These are phyloP conservation scores for Abrus pulchellus DNA, from an alignment of 306 rosid species.

Conservation along the genomic window DNA sequence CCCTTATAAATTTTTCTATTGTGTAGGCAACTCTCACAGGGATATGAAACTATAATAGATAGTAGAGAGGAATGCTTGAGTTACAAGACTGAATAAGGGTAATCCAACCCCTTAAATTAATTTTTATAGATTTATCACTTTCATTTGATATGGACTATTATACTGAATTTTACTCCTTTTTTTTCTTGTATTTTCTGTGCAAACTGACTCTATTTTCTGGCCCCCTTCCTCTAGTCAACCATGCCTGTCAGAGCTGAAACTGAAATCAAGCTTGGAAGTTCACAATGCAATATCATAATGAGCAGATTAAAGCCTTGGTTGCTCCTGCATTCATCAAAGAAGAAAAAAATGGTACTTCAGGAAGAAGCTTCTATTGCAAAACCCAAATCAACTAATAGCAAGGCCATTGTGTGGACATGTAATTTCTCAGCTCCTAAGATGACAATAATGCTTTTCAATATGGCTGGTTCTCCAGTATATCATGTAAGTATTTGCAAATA, in stretches of 20 bases:
- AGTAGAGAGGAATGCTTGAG: neutral
- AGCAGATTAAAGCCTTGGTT: conserved; percentile 84
- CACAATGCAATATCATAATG: conserved; percentile 75
- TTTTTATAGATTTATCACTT: conserved; percentile 7
- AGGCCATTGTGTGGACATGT: conserved; percentile 79
- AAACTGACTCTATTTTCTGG: conserved; percentile 35
- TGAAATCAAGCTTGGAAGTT: conserved; percentile 84
- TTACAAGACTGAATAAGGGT: neutral
- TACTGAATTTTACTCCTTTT: neutral
- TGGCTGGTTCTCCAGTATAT: conserved; percentile 71
- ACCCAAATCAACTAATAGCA: conserved; percentile 67
- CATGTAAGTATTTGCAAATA: conserved; percentile 67
- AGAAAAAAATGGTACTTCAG: conserved; percentile 77
- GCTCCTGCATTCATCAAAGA: conserved; percentile 68
- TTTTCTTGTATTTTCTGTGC: conserved; percentile 30
- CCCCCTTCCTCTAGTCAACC: conserved; percentile 60
- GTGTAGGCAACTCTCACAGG: neutral
- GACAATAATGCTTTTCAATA: conserved; percentile 68
- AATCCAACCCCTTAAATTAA: conserved; percentile 5
- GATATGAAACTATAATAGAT: neutral
- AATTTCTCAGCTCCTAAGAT: conserved; percentile 81
- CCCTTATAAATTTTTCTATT: neutral
- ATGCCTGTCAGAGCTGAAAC: conserved; percentile 78
- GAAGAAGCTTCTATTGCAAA: conserved; percentile 70
- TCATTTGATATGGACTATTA: conserved; percentile 12